Conservation (phyloP, 768 basidiomycete genomes). For the Panaeolus papilionaceus region DNA sequence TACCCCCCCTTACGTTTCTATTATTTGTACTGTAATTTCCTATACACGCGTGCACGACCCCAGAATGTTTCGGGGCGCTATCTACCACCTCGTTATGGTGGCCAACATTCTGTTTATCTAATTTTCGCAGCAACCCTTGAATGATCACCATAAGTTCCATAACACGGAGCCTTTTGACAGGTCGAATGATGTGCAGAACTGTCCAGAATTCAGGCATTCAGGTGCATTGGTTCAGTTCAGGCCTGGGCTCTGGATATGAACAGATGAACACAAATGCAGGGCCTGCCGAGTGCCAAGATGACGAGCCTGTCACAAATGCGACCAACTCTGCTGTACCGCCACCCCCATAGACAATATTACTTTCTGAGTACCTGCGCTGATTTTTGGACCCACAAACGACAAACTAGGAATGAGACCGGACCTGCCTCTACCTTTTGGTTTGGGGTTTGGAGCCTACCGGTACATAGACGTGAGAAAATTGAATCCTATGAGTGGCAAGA, state of each 20-base stretch:
- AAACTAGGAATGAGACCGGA: not conserved
- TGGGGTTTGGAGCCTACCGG: no score
- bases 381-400: slow-evolving; percentile 5
- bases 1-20: no score
- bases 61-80: not conserved
- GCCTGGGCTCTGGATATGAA: no score
- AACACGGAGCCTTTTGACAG: no score
- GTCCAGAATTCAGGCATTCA: no score
- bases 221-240: no score
- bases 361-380: not conserved
- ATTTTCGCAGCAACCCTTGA: no score
- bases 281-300: not conserved
- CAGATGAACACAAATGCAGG: not conserved
- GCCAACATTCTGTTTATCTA: not conserved
- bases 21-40: no score
- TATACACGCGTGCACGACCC: no score
- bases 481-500: not conserved
- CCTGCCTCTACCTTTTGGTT: not conserved
- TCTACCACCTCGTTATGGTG: not conserved
- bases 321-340: slow-evolving; percentile 2
- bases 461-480: not conserved
- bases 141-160: no score
- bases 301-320: not conserved
- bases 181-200: no score
- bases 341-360: not conserved